A percentile compares a stretch with the other conserved stretches of the same genome.
Evolutionary conservation across 1,139 yeast species (phyloP).

Genomic region (Sugiyamaella neomexicana): DNA sequence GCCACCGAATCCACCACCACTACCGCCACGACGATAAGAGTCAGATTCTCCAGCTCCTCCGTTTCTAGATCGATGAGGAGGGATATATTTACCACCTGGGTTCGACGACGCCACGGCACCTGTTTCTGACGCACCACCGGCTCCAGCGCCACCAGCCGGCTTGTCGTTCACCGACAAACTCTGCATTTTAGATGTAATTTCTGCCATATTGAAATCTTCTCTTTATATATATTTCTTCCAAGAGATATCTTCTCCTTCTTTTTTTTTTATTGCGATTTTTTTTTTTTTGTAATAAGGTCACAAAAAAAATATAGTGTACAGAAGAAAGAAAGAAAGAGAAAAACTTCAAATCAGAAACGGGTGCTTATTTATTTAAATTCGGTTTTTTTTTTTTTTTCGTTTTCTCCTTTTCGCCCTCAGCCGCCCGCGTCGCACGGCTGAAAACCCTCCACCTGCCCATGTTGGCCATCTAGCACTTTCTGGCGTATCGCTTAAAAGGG

Average conservation of each 20-base stretch:
- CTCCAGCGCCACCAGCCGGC: constrained; percentile 29
- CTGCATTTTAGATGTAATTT: constrained; percentile 48
- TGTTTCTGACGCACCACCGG: constrained; percentile 20
- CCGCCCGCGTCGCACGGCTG: not conserved
- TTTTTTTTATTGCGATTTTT: constrained; percentile 1
- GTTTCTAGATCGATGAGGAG: constrained; percentile 57
- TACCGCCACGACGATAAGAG: constrained; percentile 25
- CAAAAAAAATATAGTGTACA: constrained; percentile 17
- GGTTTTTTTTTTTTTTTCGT: constrained; percentile 6
- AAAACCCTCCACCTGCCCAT: not conserved
- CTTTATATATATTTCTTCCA: constrained; percentile 4
- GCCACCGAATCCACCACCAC: constrained; percentile 30
- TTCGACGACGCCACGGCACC: not conserved
- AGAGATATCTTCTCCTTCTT: not conserved
- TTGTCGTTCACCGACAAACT: constrained; percentile 43
- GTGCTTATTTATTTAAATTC: constrained; percentile 3
- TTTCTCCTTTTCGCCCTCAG: not conserved
- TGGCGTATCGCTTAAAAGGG: not conserved
- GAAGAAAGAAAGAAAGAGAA: constrained; percentile 13
- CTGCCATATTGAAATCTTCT: constrained; percentile 42
- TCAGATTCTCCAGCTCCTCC: constrained; percentile 23
- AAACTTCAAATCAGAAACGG: not conserved
- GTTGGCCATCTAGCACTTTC: not conserved
- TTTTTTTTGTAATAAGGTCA: constrained; percentile 5
- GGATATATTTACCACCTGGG: constrained; percentile 50